Conservation (phyloP, 306 rosid species). For the Castanea sativa region DNA sequence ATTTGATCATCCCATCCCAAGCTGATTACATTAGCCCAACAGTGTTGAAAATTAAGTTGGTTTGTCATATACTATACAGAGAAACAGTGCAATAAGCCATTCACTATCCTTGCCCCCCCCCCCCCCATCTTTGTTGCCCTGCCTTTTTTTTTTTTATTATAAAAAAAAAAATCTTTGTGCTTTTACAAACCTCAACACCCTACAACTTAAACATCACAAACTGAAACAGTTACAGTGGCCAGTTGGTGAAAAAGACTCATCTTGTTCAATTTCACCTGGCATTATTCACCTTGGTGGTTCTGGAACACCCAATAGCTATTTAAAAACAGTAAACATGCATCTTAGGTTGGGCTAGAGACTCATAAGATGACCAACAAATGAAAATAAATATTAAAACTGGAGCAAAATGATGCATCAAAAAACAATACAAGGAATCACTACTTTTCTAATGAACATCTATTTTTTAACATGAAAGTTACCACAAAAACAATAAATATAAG, state of each 20-base stretch:
- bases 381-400: neutral
- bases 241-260: neutral
- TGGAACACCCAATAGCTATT: neutral
- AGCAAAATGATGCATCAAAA: neutral
- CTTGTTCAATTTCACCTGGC: neutral
- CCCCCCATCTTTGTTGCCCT: neutral
- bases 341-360: neutral
- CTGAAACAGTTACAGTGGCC: neutral
- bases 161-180: too few relatives aligned
- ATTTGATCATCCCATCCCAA: neutral
- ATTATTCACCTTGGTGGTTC: neutral
- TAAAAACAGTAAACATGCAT: neutral
- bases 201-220: neutral
- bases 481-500: neutral
- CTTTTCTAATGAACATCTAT: too few relatives aligned
- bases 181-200: neutral
- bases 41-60: neutral
- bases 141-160: too few relatives aligned
- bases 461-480: neutral
- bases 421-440: neutral
- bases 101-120: neutral
- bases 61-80: neutral
- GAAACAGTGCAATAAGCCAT: neutral
- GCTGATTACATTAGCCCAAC: neutral
- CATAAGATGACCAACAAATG: neutral